A percentile compares a stretch with the other conserved stretches of the same genome.
phyloP scores from a whole-genome alignment of 176 grass and related monocot genomes.

The Oryza meridionalis region DNA sequence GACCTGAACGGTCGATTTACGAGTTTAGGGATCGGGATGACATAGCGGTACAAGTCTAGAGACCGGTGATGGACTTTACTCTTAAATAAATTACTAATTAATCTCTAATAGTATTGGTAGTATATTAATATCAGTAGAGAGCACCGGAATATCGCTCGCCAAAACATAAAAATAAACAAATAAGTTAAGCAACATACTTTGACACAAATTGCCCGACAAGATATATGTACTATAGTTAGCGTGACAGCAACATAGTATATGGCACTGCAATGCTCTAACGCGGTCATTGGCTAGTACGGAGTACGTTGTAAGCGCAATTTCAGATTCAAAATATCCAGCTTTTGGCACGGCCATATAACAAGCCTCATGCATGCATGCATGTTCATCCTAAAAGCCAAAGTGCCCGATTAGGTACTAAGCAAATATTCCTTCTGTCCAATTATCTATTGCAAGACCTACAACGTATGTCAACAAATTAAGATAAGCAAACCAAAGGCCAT shows the following conservation, averaged over 20 bases:
- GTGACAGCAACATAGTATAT: background rate
- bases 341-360: background rate
- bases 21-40: too few relatives aligned
- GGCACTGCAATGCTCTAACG: background rate
- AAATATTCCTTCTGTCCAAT: background rate
- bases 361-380: background rate
- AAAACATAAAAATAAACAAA: background rate
- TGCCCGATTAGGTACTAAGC: constrained; percentile 21
- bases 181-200: background rate
- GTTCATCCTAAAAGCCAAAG: constrained; percentile 15
- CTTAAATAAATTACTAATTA: too few relatives aligned
- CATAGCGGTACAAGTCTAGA: too few relatives aligned
- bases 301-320: background rate
- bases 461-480: constrained; percentile 13
- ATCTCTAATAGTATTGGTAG: too few relatives aligned
- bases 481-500: background rate
- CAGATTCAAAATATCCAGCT: background rate
- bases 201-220: background rate
- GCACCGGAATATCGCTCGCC: too few relatives aligned
- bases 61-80: too few relatives aligned
- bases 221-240: background rate
- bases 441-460: constrained; percentile 16
- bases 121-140: too few relatives aligned
- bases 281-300: background rate
- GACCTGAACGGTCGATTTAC: too few relatives aligned